Evolutionary conservation across 1,139 yeast species (phyloP), one percentile per base, ranked within the genome.

Genomic region (Hemisphaericaspora lyxosophila): DNA sequence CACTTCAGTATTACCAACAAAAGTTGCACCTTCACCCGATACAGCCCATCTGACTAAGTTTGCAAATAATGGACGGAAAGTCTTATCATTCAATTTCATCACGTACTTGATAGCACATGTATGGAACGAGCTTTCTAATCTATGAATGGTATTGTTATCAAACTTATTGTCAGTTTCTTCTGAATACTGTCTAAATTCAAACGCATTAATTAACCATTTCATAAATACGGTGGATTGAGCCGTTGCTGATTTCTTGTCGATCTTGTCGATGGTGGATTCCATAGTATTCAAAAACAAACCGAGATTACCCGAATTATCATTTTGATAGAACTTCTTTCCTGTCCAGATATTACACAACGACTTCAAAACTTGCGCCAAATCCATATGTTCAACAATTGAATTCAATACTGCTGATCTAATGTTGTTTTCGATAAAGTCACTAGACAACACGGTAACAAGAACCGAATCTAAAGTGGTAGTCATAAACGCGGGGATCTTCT

Each of bases 11-110:
- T 74, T 70, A 12, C 63, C 56, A 3, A 58, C 51, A 45, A 68
- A 64, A 11, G 62, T 63, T 7, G 78, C 75, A 33, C 86, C 88
- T 58, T 85, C 92, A 39, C 89, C 95, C 45, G 79, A 82, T 49
- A 86, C 76, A 3, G 97, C 95, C 98, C 98, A 92, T 59, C 92
- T 80, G n/a, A 85, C 89, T 54, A 88, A 70, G 27, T 82, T 73
- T 5, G 92, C 90, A 65, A 94, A 90, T 53, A 88, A 66, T 18
- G 98, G 98, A 56, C 97, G 79, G 75, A 92, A 94, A 11, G 82
- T 78, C 67, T 88, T 88, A 60, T 92, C 98, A 56, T 92, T 92
- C 61, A 94, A 75, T 60, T 92, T 90, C 83, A 92, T 75, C 18
- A 92, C 95, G 50, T 81, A 82, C 24, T 71, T 70, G 47, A 90